Percentiles rank a stretch among this genome's conserved stretches.
phyloP scores from a whole-genome alignment of 2,329 filamentous ascomycete species.

The Pyrenochaeta sp. region DNA sequence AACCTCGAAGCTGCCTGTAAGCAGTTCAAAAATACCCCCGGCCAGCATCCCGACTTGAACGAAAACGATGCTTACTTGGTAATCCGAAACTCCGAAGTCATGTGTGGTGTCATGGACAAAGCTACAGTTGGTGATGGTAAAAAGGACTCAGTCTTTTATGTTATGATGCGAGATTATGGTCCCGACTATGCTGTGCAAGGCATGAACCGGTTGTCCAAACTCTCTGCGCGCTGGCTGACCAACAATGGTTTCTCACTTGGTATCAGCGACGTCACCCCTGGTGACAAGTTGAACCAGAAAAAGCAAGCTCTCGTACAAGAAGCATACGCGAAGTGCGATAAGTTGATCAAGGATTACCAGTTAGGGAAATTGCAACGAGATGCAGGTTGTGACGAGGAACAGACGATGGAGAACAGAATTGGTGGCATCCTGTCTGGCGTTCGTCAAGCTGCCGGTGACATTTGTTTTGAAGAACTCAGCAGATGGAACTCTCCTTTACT shows the following conservation, averaged over 20 bases:
- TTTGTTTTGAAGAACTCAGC: constrained; percentile 89
- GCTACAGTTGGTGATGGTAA: constrained; percentile 96
- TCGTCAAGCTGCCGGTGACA: constrained; percentile 86
- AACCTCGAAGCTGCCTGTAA: constrained; percentile 94
- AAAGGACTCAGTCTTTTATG: constrained; percentile 97
- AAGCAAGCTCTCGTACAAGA: constrained; percentile 79
- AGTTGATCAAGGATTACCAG: constrained; percentile 83
- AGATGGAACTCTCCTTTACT: constrained; percentile 91
- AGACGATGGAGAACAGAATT: constrained; percentile 89
- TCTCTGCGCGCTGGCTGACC: constrained; percentile 87
- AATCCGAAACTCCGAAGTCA: constrained; percentile 93
- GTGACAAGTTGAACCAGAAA: constrained; percentile 71
- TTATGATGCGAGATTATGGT: constrained; percentile 94
- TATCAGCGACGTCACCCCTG: constrained; percentile 92
- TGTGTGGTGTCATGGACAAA: constrained; percentile 99
- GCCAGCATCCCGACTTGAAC: constrained; percentile 80
- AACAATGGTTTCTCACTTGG: constrained; percentile 97
- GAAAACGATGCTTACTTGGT: constrained; percentile 82
- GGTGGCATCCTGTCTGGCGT: constrained; percentile 93
- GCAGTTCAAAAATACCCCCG: constrained; percentile 73
- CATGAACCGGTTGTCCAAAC: constrained; percentile 92
- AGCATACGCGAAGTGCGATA: constrained; percentile 83
- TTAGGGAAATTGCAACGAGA: constrained; percentile 83
- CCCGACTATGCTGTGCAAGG: constrained; percentile 85
- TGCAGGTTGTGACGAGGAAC: constrained; percentile 87